These are phyloP conservation scores for Artomyces pyxidatus DNA, from an alignment of 768 basidiomycete genomes.

Conservation along the genomic window DNA sequence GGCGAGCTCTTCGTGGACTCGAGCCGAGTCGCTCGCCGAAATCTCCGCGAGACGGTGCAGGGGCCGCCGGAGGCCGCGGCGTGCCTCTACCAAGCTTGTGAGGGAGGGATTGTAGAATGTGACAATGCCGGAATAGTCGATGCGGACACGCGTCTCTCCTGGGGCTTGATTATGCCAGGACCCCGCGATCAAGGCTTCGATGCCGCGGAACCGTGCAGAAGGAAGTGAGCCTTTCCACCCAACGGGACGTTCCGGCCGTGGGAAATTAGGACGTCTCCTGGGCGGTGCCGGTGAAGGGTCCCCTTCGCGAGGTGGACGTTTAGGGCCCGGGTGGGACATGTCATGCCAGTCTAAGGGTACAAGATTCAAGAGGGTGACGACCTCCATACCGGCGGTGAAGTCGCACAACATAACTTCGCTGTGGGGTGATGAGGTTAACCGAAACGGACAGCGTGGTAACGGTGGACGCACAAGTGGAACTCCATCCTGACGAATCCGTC, in stretches of 20 bases:
- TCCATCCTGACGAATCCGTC: constrained; percentile 26
- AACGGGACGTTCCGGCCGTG: background rate
- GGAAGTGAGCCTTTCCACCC: constrained; percentile 12
- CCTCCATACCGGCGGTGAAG: constrained; percentile 5
- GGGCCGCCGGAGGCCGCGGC: constrained; percentile 26
- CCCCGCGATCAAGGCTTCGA: constrained; percentile 27
- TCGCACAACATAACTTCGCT: constrained; percentile 16
- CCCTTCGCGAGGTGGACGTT: background rate
- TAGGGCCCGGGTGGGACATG: background rate
- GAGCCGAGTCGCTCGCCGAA: constrained; percentile 19
- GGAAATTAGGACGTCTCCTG: background rate
- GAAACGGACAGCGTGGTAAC: background rate
- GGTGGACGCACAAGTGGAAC: constrained; percentile 10
- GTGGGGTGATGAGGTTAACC: background rate
- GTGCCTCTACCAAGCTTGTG: constrained; percentile 27
- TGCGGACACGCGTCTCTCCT: constrained; percentile 34
- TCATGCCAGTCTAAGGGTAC: background rate
- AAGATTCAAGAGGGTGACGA: constrained; percentile 4
- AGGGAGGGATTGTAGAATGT: constrained; percentile 36
- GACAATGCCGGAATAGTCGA: constrained; percentile 33
- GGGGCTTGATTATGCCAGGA: constrained; percentile 35
- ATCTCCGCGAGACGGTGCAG: constrained; percentile 29
- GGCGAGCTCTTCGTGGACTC: constrained; percentile 21
- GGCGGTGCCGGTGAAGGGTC: background rate
- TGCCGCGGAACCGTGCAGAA: background rate